A percentile compares a stretch with the other conserved stretches of the same genome.
Conservation (phyloP, 2,329 filamentous ascomycete species). For the Diplodia scrobiculata region DNA sequence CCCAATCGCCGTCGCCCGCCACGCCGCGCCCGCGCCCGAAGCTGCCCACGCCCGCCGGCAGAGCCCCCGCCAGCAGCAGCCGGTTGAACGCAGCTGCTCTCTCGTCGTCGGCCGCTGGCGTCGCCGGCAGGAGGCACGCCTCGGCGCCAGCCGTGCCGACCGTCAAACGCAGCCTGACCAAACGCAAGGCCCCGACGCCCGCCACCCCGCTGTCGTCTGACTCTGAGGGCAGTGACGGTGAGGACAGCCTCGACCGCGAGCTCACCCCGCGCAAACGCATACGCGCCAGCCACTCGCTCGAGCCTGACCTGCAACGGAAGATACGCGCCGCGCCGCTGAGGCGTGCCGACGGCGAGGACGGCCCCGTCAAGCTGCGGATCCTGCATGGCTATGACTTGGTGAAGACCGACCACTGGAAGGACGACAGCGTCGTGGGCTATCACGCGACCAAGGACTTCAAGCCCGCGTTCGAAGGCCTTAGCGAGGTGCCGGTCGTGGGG, state of each 20-base stretch:
- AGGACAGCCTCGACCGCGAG: slow-evolving; percentile 16
- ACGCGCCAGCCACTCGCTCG: slow-evolving; percentile 43
- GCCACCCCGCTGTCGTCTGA: slow-evolving; percentile 24
- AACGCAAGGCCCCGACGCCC: slow-evolving; percentile 28
- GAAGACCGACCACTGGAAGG: slow-evolving; percentile 39
- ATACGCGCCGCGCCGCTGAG: slow-evolving; percentile 34
- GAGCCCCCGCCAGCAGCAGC: neutral
- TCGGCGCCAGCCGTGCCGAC: slow-evolving; percentile 14
- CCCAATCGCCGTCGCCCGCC: slow-evolving; percentile 14
- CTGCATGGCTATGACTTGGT: slow-evolving; percentile 50
- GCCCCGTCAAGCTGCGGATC: slow-evolving; percentile 34
- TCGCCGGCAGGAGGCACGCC: slow-evolving; percentile 12
- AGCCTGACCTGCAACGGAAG: slow-evolving; percentile 42
- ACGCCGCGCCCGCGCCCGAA: slow-evolving; percentile 22
- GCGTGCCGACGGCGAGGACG: slow-evolving; percentile 30
- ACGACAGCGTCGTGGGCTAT: slow-evolving; percentile 22
- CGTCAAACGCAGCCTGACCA: slow-evolving; percentile 17
- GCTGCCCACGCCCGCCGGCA: slow-evolving; percentile 24
- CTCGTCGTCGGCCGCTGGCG: slow-evolving; percentile 12
- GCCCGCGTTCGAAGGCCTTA: slow-evolving; percentile 52
- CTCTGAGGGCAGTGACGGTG: slow-evolving; percentile 26
- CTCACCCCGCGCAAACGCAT: slow-evolving; percentile 37
- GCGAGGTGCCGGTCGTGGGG: slow-evolving; percentile 57
- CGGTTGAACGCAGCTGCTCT: slow-evolving; percentile 17
- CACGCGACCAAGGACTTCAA: slow-evolving; percentile 51